Base-by-base conservation (phyloP, 2,329 filamentous ascomycete species). In the Fusarium sulawesiense region DNA sequence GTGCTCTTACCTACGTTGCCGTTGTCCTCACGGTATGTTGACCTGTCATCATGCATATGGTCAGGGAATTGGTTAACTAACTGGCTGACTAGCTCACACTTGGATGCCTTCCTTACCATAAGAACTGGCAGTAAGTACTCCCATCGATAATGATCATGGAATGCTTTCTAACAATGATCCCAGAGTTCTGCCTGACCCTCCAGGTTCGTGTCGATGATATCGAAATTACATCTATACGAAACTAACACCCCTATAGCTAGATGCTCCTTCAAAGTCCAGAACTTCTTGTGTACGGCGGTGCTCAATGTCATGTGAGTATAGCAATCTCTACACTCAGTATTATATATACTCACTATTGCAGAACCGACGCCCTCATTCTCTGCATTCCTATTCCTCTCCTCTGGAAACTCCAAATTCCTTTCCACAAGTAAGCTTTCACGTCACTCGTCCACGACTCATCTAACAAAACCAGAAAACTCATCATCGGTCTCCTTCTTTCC, bases 401-500 rank as follows among this genome's bases (percentile, higher is more conserved):
- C 1, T 73, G 69, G 73, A 73, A 68, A 14, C 66, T 75, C 2
- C 68, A 75, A 27, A 34, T 74, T n/a, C 69, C 73, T 3, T 7
- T 71, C 7, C 62, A 58, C 23, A 74, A 74, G 71, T 70, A 60
- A 25, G 71, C 32, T 2, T 8, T 10, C 1, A 4, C 7, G 6
- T 4, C 4, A 1, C 4, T 12, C 20, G 11, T 18, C 5, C 0
- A 2, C 3, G 0, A 7, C 7, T 6, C 16, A 8, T 9, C 58
- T 68, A 47, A 70, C 14, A n/a, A 37, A 0, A 4, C 0, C 3
- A 74, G 74, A 37, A 76, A 77, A 72, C 37, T 76, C 20, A 48
- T 74, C 11, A 73, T 74, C 2, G 69, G 73, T 3, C 56, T 77
- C 0, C 73, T 76, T 7, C 66, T 76, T 16, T 77, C 68, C 1